Conservation (phyloP, 495 filamentous ascomycete species). For the Chaetomium fimeti region DNA sequence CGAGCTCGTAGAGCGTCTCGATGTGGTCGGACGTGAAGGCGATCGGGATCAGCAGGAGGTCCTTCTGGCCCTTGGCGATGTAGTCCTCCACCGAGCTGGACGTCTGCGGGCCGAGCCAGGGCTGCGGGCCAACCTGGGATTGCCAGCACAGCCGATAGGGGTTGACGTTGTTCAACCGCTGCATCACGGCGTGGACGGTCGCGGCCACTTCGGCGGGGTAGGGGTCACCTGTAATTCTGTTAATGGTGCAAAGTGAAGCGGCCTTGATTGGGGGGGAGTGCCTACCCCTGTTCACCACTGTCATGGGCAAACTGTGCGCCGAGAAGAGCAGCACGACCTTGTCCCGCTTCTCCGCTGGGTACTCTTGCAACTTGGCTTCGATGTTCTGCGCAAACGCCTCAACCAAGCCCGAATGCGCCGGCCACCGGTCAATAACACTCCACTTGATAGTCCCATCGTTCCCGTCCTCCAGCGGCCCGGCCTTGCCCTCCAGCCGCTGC, state of each 20-base stretch:
- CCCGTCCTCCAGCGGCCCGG: slow-evolving; percentile 42
- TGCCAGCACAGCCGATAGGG: slow-evolving; percentile 96
- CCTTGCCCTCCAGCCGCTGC: slow-evolving; percentile 79
- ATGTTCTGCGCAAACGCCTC: slow-evolving; percentile 91
- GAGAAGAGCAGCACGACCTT: slow-evolving; percentile 88
- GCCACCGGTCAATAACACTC: slow-evolving; percentile 99
- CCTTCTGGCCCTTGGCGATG: slow-evolving; percentile 84
- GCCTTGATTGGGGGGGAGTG: not conserved
- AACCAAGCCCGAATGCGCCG: slow-evolving; percentile 82
- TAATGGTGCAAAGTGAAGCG: not conserved
- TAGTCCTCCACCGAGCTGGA: slow-evolving; percentile 82
- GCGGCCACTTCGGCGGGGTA: slow-evolving; percentile 97
- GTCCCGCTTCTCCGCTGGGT: slow-evolving; percentile 72
- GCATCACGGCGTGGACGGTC: slow-evolving; percentile 96
- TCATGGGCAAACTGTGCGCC: slow-evolving; percentile 95
- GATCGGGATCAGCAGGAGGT: slow-evolving; percentile 90
- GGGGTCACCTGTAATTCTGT: slow-evolving; percentile 65
- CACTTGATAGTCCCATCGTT: slow-evolving; percentile 73
- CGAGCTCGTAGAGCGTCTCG: slow-evolving; percentile 93
- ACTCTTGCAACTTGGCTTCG: slow-evolving; percentile 74
- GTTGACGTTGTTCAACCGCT: slow-evolving; percentile 78
- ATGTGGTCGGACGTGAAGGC: slow-evolving; percentile 99
- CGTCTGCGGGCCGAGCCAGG: slow-evolving; percentile 96
- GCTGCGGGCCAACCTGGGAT: slow-evolving; percentile 91
- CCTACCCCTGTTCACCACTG: slow-evolving; percentile 84